Percentiles rank a stretch among this genome's conserved stretches.
Evolutionary conservation across 768 basidiomycete species (phyloP).

Genomic region (Rhizopogon vulgaris): DNA sequence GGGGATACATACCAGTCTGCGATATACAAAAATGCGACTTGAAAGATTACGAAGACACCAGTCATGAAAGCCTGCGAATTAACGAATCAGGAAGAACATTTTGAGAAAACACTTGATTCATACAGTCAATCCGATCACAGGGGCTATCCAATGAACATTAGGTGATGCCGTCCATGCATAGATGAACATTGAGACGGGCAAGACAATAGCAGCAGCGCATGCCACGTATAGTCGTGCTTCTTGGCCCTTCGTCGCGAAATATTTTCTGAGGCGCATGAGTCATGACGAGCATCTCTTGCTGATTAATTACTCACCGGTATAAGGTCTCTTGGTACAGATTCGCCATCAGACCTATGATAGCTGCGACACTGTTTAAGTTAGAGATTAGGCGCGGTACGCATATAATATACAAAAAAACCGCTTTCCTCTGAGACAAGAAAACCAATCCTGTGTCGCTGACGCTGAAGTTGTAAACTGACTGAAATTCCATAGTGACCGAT

Average conservation of each 20-base stretch:
- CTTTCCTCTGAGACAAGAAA: conserved; percentile 41
- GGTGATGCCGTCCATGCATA: conserved; percentile 63
- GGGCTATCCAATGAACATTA: conserved; percentile 53
- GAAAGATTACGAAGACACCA: conserved; percentile 35
- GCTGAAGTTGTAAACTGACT: neutral
- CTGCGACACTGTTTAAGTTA: conserved; percentile 40
- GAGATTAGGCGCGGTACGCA: neutral
- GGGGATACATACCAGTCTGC: conserved; percentile 40
- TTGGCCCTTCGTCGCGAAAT: conserved; percentile 23
- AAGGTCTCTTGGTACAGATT: conserved; percentile 40
- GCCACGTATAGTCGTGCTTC: conserved; percentile 58
- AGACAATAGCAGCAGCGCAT: conserved; percentile 45
- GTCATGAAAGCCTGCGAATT: conserved; percentile 31
- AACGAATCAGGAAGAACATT: neutral
- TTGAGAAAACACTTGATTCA: neutral
- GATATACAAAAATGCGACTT: conserved; percentile 42
- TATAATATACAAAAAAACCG: neutral
- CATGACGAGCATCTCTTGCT: neutral
- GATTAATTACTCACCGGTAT: conserved; percentile 32
- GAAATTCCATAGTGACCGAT: neutral
- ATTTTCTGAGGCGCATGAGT: conserved; percentile 21
- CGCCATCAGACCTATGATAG: conserved; percentile 31
- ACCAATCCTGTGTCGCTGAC: neutral
- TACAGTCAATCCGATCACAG: conserved; percentile 17
- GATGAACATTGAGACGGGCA: conserved; percentile 58